Conservation (phyloP, 257 asterid genomes). For the Prunella vulgaris region DNA sequence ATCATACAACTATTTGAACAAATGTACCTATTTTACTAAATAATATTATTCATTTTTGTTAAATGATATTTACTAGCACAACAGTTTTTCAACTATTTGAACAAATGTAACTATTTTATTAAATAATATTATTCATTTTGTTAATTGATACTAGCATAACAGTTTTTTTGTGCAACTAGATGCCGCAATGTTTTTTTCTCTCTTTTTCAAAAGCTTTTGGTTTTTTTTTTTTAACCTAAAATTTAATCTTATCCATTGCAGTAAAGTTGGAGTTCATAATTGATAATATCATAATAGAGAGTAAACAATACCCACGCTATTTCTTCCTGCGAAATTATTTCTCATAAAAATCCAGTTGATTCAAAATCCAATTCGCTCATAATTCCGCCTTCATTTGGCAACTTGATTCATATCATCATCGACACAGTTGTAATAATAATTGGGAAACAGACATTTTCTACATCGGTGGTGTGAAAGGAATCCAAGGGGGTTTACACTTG, state of each 20-base stretch:
- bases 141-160: no score
- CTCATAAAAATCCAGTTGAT: neutral
- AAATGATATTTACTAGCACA: no score
- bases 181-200: no score
- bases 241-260: conserved; percentile 1
- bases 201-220: no score
- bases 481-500: conserved; percentile 31
- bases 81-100: no score
- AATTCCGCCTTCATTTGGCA: conserved; percentile 31
- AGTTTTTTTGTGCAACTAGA: no score
- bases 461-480: conserved; percentile 48
- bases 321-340: neutral
- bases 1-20: no score
- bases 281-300: neutral
- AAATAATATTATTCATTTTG: no score
- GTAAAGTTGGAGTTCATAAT: neutral
- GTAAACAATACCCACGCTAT: neutral
- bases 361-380: conserved; percentile 12
- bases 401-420: conserved; percentile 26
- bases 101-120: no score
- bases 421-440: conserved; percentile 4
- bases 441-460: conserved; percentile 24
- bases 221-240: no score
- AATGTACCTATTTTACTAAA: no score
- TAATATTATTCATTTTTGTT: no score